A percentile compares a stretch with the other conserved stretches of the same genome.
Evolutionary conservation across 129 eudicot genomes (phyloP).

Genomic region (Saussurea involucrata): DNA sequence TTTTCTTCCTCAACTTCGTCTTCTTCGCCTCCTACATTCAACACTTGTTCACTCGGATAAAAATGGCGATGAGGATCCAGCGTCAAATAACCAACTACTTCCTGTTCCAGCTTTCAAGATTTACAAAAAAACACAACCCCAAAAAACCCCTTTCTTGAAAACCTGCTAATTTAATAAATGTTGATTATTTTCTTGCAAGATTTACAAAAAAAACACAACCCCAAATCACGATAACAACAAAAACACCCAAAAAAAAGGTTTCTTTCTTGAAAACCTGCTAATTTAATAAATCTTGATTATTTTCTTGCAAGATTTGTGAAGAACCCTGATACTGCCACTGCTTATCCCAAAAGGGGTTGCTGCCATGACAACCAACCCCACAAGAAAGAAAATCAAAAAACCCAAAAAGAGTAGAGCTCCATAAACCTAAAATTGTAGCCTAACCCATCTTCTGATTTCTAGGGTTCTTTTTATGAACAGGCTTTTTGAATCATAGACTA

Average conservation of each 20-base stretch:
- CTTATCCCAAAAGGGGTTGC: neutral
- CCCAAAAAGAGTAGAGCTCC: slow-evolving; percentile 10
- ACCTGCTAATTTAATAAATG: no score
- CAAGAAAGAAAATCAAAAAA: neutral
- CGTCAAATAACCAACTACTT: slow-evolving; percentile 41
- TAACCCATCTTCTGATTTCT: slow-evolving; percentile 5
- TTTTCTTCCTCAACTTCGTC: slow-evolving; percentile 2
- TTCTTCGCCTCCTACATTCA: slow-evolving; percentile 21
- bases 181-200: no score
- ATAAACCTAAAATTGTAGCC: slow-evolving; percentile 10
- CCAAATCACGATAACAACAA: neutral
- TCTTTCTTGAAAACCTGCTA: neutral
- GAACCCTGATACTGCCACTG: slow-evolving; percentile 14
- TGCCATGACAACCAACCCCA: neutral
- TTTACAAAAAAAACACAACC: neutral
- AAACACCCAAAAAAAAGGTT: neutral
- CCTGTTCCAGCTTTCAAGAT: slow-evolving; percentile 46
- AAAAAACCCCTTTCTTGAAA: no score
- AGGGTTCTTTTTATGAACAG: neutral
- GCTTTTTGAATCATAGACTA: slow-evolving; percentile 11
- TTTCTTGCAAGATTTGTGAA: slow-evolving; percentile 5
- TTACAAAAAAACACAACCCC: no score
- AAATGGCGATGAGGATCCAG: slow-evolving; percentile 66
- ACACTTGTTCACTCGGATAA: slow-evolving; percentile 17
- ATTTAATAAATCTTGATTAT: neutral